Conservation (phyloP, 2,329 filamentous ascomycete species). For the Pyricularia sp. region DNA sequence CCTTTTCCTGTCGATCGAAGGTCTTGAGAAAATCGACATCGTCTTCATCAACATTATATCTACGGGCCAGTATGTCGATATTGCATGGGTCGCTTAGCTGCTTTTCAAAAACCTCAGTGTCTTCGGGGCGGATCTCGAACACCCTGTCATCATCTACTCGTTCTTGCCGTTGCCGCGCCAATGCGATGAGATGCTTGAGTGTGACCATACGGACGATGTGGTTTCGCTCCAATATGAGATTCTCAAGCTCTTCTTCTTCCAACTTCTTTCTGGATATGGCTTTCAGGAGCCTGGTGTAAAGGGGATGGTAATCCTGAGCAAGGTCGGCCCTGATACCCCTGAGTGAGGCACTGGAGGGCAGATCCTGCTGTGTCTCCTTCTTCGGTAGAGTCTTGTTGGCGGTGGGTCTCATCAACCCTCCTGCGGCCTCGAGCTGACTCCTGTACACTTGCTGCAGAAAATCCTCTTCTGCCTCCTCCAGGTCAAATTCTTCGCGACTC, state of each 20-base stretch:
- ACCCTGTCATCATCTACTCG: neutral
- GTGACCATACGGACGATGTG: neutral
- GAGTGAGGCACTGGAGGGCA: neutral
- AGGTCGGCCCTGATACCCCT: neutral
- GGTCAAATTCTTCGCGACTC: neutral
- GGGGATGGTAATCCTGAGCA: neutral
- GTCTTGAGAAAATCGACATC: constrained; percentile 34
- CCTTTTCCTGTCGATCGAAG: constrained; percentile 27
- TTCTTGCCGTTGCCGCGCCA: neutral
- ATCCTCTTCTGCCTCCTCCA: neutral
- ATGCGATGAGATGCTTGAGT: neutral
- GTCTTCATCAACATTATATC: constrained; percentile 20
- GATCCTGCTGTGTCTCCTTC: neutral
- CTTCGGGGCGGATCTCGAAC: constrained; percentile 12
- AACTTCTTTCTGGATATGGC: neutral
- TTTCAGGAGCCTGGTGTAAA: neutral
- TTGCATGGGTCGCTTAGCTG: constrained; percentile 14
- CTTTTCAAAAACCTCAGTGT: constrained; percentile 23
- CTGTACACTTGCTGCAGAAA: neutral
- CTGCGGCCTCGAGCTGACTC: neutral
- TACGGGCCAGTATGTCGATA: constrained; percentile 9
- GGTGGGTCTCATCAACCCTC: neutral
- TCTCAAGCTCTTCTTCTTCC: neutral
- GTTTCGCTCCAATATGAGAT: neutral
- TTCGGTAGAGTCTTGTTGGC: neutral